Evolutionary conservation across 139 green algal genomes (phyloP), one percentile per base, ranked within the genome.

Genomic region (Haematococcus lacustris): DNA sequence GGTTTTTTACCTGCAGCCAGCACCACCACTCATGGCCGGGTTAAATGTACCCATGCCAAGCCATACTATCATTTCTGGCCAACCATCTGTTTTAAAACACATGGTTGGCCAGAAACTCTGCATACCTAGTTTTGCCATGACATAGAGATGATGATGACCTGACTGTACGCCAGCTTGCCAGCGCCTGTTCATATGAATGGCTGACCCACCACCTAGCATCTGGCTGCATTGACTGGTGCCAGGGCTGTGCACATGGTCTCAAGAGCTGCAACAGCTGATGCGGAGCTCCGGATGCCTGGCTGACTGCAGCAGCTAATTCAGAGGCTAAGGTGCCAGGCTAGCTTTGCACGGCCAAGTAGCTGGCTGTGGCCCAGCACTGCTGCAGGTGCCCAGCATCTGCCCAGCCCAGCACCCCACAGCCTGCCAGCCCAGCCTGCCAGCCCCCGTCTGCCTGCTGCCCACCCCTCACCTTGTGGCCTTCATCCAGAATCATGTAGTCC

Each of bases 401-500:
- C 66, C n/a, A 28, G 26, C n/a, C 41, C 32, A 53, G 40, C 71
- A 62, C 61, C 43, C 43, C 43, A 9, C 43, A 17, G 5, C 65
- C 17, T 26, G 33, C 60, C 30, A 57, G 39, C 65, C 17, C 38
- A 47, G 60, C 30, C 70, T 53, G 38, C 61, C 39, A 21, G 60
- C 34, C 30, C 60, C 21, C 53, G 3, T 33, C 7, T 68, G 34
- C n/a, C 21, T n/a, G 81, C 73, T 62, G 28, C 33, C 30, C 43
- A 82, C 73, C 94, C 81, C 95, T 93, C 33, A 96, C 74, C 74
- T 92, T 84, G 76, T 86, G 80, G 1, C 77, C 91, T 78, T 97
- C 93, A 69, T 97, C 93, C 68, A 96, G 72, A 30, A 98, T 83
- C 51, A 97, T 76, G 32, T 90, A 81, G 75, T 97, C 93, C 94